Evolutionary conservation across 257 asterid genomes (phyloP).

Genomic region (Solanum ossicruentum): DNA sequence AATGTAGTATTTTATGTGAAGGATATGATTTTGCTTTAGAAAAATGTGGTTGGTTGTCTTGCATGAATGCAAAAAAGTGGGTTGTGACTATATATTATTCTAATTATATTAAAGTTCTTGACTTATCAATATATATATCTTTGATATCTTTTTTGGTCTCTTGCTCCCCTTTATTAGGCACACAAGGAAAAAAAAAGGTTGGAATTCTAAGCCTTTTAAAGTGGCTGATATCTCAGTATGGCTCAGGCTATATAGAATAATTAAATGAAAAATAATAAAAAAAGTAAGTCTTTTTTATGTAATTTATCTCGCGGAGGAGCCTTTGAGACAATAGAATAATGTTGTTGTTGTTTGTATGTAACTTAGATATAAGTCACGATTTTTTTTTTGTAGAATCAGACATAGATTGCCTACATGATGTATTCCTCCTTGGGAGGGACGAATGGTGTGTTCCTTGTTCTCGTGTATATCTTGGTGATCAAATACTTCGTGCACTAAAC

Average conservation of each 20-base stretch:
- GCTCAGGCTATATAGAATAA: background rate
- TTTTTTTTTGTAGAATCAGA: background rate
- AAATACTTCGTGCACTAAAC: too few species aligned
- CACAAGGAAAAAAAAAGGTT: background rate
- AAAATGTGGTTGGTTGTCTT: slow-evolving; percentile 46
- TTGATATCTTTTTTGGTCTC: background rate
- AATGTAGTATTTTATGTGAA: slow-evolving; percentile 1
- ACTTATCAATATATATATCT: slow-evolving; percentile 9
- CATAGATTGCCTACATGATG: background rate
- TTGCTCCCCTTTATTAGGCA: slow-evolving; percentile 1
- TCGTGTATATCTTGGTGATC: too few species aligned
- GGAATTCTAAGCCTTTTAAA: background rate
- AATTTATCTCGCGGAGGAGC: too few species aligned
- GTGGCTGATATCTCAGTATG: background rate
- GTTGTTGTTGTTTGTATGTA: too few species aligned
- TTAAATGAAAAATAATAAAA: background rate
- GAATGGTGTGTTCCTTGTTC: too few species aligned
- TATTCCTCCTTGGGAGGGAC: too few species aligned
- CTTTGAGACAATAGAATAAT: too few species aligned
- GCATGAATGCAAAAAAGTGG: slow-evolving; percentile 45
- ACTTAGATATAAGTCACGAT: background rate
- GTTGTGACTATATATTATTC: slow-evolving; percentile 27
- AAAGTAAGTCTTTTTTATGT: background rate
- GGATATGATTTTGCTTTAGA: slow-evolving; percentile 24
- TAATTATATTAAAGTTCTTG: slow-evolving; percentile 10